Evolutionary conservation across 371 early-diverging fungal species (phyloP), one percentile per base, ranked within the genome.

Genomic region (Fennellomyces sp.): DNA sequence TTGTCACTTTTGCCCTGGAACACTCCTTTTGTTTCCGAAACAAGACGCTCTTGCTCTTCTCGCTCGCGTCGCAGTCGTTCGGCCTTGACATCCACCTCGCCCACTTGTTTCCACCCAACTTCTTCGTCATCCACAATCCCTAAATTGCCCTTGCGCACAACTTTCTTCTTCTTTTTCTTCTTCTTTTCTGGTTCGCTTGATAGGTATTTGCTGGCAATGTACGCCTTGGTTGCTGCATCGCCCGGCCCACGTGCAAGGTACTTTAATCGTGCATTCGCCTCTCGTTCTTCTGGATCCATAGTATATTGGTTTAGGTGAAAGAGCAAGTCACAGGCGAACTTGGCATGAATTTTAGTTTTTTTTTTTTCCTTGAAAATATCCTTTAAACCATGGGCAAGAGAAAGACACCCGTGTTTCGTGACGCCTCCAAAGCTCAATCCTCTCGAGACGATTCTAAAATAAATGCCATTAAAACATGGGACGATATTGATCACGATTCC

Each of bases 401-500:
- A 62, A 73, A 69, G 59, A 61, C 75, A 38, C 66, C 73, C 7
- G 71, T 78, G 12, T 74, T 78, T 36, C 75, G 78, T 23, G 56
- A 36, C 12, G 50, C 54, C 28, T 42, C 59, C 2, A 29, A 49
- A 1, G 38, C 52, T 11, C 48, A 59, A 5, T 51, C 30, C 10
- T 56, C 56, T 26, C 36, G 61, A 5, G 59, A 63, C 23, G 62
- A 59, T 45, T 55, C 51, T 26, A 78, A 76, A 47, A 67, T 86
- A 15, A 76, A 84, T 17, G 90, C 90, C 11, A 89, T 89, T 45
- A 73, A 77, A 49, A 88, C 91, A 2, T 89, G 88, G 90, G 83
- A 88, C 48, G 93, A 92, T 59, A 76, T 91, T 57, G 91, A 91
- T 35, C 89, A 90, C 55, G 93, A 92, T 70, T 86, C 89, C 7